A percentile compares a stretch with the other conserved stretches of the same genome.
Evolutionary conservation across 306 rosid genomes (phyloP).

Genomic region (Phaseolus lunatus): DNA sequence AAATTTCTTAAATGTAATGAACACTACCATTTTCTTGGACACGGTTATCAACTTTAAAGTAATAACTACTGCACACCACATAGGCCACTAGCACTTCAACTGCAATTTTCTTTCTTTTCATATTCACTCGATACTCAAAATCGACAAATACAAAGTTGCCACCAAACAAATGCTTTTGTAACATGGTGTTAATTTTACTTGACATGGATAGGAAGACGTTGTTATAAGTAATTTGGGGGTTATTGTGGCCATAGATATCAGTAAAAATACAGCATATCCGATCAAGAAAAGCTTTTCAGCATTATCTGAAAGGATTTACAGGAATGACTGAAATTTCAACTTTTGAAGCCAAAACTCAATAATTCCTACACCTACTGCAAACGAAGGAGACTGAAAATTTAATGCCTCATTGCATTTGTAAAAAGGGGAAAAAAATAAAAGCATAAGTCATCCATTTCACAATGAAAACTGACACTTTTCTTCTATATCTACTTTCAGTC

Average conservation of each 20-base stretch:
- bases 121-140: neutral
- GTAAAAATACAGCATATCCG: neutral
- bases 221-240: neutral
- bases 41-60: no score
- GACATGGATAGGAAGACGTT: neutral
- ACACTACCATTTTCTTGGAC: no score
- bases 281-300: neutral
- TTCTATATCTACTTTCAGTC: slow-evolving; percentile 65
- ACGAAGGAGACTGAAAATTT: slow-evolving; percentile 38
- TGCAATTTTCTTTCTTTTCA: neutral
- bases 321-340: slow-evolving; percentile 41
- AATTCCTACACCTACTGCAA: slow-evolving; percentile 24
- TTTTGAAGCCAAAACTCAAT: slow-evolving; percentile 34
- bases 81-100: no score
- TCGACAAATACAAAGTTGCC: no score
- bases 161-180: neutral
- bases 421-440: slow-evolving; percentile 34
- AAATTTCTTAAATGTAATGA: no score
- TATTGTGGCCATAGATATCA: neutral
- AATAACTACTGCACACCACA: no score
- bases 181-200: neutral
- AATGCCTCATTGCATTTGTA: slow-evolving; percentile 56
- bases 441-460: slow-evolving; percentile 58
- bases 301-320: neutral
- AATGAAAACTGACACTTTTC: slow-evolving; percentile 52